Evolutionary conservation across 2,329 filamentous ascomycete species (phyloP).

Genomic region (Sarocladiaceae sp.): DNA sequence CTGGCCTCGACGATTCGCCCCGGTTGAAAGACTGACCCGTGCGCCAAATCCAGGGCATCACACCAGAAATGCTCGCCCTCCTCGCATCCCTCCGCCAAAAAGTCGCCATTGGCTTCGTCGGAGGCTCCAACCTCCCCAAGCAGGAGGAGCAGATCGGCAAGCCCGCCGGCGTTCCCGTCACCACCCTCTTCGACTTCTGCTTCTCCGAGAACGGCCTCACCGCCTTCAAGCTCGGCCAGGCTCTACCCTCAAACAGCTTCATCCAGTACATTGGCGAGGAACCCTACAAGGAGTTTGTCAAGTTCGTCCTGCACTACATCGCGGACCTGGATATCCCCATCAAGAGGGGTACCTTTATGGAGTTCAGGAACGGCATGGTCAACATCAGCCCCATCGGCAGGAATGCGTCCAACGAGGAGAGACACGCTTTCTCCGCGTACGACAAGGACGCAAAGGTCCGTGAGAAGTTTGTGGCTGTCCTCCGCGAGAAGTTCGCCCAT

Average conservation of each 20-base stretch:
- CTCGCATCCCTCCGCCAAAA: slow-evolving; percentile 78
- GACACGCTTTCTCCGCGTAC: slow-evolving; percentile 74
- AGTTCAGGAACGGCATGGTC: slow-evolving; percentile 90
- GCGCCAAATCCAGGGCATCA: slow-evolving; percentile 47
- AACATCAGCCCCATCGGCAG: slow-evolving; percentile 79
- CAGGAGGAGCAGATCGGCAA: slow-evolving; percentile 91
- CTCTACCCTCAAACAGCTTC: slow-evolving; percentile 75
- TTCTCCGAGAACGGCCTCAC: slow-evolving; percentile 96
- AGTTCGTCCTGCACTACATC: slow-evolving; percentile 73
- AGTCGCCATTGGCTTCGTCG: slow-evolving; percentile 85
- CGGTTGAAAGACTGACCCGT: neutral
- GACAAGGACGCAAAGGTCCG: slow-evolving; percentile 74
- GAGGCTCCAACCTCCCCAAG: slow-evolving; percentile 85
- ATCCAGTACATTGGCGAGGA: slow-evolving; percentile 86
- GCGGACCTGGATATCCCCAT: slow-evolving; percentile 78
- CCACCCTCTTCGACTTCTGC: slow-evolving; percentile 90
- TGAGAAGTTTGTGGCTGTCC: slow-evolving; percentile 64
- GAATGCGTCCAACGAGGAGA: slow-evolving; percentile 76
- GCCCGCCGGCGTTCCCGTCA: slow-evolving; percentile 58
- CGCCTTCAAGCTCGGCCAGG: slow-evolving; percentile 75
- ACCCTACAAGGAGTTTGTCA: slow-evolving; percentile 70
- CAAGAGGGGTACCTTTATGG: slow-evolving; percentile 79
- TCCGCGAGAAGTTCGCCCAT: slow-evolving; percentile 78
- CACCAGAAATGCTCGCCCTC: slow-evolving; percentile 75
- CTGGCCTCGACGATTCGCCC: neutral